Percentiles rank a stretch among this genome's conserved stretches.
These are phyloP conservation scores for Tetradesmus lagerheimii DNA, from an alignment of 139 green algal species.

Conservation along the genomic window DNA sequence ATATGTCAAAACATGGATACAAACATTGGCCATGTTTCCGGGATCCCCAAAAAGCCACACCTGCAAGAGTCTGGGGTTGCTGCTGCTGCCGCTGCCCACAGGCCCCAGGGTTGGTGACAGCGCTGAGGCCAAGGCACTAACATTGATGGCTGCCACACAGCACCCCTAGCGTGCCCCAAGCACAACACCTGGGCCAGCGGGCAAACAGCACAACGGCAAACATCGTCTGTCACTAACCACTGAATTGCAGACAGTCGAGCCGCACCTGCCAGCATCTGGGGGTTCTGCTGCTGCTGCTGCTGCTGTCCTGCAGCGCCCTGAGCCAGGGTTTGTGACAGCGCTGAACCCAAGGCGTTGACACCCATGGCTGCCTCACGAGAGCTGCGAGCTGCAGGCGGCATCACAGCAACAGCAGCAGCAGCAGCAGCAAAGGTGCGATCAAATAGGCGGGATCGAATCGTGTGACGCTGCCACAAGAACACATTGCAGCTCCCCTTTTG, in stretches of 20 bases:
- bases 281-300: neutral
- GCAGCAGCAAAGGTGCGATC: neutral
- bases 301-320: conserved; percentile 25
- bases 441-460: neutral
- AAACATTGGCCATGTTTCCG: no score
- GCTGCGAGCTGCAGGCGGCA: conserved; percentile 46
- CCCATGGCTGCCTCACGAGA: conserved; percentile 54
- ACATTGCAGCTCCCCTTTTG: no score
- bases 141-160: no score
- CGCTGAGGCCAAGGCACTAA: no score
- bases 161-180: no score
- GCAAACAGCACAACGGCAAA: no score
- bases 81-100: neutral
- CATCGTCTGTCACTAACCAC: no score
- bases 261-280: conserved; percentile 15
- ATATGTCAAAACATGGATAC: no score
- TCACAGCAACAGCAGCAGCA: neutral
- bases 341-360: conserved; percentile 50
- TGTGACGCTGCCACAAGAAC: no score
- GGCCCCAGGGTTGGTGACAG: conserved; percentile 47
- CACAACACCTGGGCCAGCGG: no score
- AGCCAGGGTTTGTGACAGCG: conserved; percentile 47
- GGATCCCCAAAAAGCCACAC: neutral
- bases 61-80: conserved; percentile 10
- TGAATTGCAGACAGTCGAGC: no score